Percentiles rank a stretch among this genome's conserved stretches.
Conservation (phyloP, 116 monocot genomes). For the Cymodocea nodosa region DNA sequence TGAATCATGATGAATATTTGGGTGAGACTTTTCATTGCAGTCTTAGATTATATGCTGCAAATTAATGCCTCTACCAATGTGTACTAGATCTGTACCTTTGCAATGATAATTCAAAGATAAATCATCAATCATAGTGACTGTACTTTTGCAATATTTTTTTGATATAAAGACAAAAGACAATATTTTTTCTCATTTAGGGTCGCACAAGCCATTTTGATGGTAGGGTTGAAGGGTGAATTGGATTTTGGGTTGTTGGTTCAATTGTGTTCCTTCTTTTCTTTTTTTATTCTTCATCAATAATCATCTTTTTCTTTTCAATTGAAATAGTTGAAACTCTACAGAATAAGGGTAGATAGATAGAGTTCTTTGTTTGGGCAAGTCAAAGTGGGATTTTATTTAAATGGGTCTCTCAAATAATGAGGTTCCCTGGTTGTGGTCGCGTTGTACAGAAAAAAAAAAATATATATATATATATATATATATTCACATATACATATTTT, state of each 20-base stretch:
- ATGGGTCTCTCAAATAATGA: neutral
- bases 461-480: too few relatives aligned
- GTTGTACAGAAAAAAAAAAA: too few relatives aligned
- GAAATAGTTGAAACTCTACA: constrained; percentile 6
- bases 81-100: too few relatives aligned
- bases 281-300: neutral
- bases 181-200: too few relatives aligned
- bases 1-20: constrained; percentile 84
- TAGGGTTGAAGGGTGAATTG: neutral
- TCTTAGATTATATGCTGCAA: too few relatives aligned
- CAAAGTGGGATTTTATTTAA: neutral
- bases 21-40: too few relatives aligned
- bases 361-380: neutral
- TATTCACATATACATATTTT: too few relatives aligned
- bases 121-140: too few relatives aligned
- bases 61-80: too few relatives aligned
- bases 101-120: too few relatives aligned
- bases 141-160: too few relatives aligned
- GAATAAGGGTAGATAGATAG: neutral
- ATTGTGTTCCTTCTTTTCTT: neutral
- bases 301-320: neutral
- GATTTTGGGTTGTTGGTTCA: constrained; percentile 3
- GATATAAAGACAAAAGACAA: too few relatives aligned
- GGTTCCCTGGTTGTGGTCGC: neutral
- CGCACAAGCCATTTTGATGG: constrained; percentile 2